A percentile compares a stretch with the other conserved stretches of the same genome.
Evolutionary conservation across 2,329 filamentous ascomycete genomes (phyloP).

Genomic region (Aspergillus uvarum): DNA sequence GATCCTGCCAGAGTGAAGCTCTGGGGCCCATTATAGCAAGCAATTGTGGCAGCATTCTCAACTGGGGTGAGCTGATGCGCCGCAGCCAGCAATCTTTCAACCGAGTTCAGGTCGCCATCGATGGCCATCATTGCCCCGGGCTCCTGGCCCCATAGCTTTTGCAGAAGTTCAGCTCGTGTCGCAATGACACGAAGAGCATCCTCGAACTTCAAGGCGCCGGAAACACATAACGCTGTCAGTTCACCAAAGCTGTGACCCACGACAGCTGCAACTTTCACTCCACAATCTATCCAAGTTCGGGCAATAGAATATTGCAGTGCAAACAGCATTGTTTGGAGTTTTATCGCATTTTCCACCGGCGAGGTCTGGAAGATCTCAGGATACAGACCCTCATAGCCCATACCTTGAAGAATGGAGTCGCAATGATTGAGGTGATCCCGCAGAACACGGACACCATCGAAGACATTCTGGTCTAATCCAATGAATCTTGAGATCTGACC

Average conservation of each 20-base stretch:
- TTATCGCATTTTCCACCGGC: conserved; percentile 20
- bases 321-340: conserved; percentile 40
- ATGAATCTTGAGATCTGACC: conserved; percentile 38
- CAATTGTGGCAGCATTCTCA: background rate
- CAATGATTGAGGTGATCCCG: conserved; percentile 32
- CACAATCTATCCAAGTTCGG: conserved; percentile 40
- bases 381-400: conserved; percentile 36
- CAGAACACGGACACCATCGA: conserved; percentile 24
- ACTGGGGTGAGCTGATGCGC: no score
- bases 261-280: conserved; percentile 10
- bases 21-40: background rate
- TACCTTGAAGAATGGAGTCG: background rate
- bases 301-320: conserved; percentile 42
- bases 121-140: no score
- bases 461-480: conserved; percentile 30
- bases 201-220: no score
- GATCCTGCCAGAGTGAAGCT: conserved; percentile 34
- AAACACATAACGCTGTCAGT: no score
- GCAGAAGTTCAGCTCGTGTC: no score
- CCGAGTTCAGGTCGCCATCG: no score
- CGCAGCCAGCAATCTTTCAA: no score
- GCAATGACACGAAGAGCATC: no score
- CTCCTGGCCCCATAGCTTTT: no score
- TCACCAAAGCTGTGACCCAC: no score
- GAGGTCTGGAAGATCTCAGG: conserved; percentile 30